Base-by-base conservation (phyloP, 1,284 basidiomycete species). In the Cystobasidium pallidum region DNA sequence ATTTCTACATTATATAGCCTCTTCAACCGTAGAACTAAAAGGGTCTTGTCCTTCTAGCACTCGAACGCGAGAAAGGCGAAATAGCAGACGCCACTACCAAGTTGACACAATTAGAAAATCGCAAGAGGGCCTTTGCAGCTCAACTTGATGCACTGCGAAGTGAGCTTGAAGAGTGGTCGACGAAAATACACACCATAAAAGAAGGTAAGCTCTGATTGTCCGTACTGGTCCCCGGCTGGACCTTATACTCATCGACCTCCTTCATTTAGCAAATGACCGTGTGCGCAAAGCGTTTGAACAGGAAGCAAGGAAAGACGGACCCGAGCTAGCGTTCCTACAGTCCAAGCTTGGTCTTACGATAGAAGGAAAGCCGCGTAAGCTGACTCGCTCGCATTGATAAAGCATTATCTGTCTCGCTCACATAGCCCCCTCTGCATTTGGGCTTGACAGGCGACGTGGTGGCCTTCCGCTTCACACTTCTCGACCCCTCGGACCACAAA, bases 251-350 rank as follows among this genome's bases (percentile, higher is more conserved):
- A 39, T 30, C 15, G 43, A 34, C 11, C 15, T 36, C 28, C 17
- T 43, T 51, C 39, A 11, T 52, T 1, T 71, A 77, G 76, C 70
- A 32, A 77, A 78, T 36, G 43, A 71, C 0, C 66, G 59, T n/a
- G 74, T 76, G 28, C 55, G 62, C 21, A 73, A 61, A 34, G 75
- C 76, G 0, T 77, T 77, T 19, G 52, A 74, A 2, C 41, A 55
- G 2, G 76, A 78, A 45, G 74, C 76, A 21, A 54, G 36, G 2
- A 74, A 73, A 24, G 79, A 79, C 61, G 73, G 61, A 1, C 79
- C 79, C 8, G 77, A 80, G 54, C 64, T 78, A 57, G 73, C 72
- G 43, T 77, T 77, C 62, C 75, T 79, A 41, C 77, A 79, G 55
- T 61, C 72, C 21, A 75, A 75, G 26, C 72, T 78, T 2, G 79